These are phyloP conservation scores for Anthostomella pinea DNA, from an alignment of 2,329 filamentous ascomycete species.

Conservation along the genomic window DNA sequence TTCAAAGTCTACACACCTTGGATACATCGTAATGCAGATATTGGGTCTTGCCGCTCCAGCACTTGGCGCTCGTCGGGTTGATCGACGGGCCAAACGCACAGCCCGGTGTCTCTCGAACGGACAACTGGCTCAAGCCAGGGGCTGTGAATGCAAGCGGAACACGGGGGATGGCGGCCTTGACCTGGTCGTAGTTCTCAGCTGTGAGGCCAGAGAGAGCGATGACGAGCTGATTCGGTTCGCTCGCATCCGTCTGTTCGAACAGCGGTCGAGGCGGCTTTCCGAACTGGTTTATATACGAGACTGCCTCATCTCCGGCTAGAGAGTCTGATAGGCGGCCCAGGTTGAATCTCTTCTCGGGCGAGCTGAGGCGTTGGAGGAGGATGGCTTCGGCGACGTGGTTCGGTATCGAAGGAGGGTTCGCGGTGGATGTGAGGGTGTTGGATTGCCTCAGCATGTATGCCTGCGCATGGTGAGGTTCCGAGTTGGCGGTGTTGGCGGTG, in stretches of 20 bases:
- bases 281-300: slow-evolving; percentile 59
- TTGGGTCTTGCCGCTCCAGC: slow-evolving; percentile 29
- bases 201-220: slow-evolving; percentile 58
- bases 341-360: slow-evolving; percentile 45
- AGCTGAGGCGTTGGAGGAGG: slow-evolving; percentile 54
- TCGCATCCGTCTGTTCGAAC: slow-evolving; percentile 30
- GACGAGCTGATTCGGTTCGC: slow-evolving; percentile 52
- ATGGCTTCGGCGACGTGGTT: slow-evolving; percentile 56
- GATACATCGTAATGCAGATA: slow-evolving; percentile 31
- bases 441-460: slow-evolving; percentile 51
- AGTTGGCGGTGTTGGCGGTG: slow-evolving; percentile 29
- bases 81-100: slow-evolving; percentile 30
- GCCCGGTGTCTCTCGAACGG: slow-evolving; percentile 41
- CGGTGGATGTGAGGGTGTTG: slow-evolving; percentile 27
- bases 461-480: slow-evolving; percentile 38
- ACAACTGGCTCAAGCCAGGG: slow-evolving; percentile 41
- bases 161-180: slow-evolving; percentile 41
- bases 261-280: slow-evolving; percentile 56
- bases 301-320: slow-evolving; percentile 44
- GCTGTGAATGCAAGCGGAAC: slow-evolving; percentile 47
- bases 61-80: slow-evolving; percentile 22
- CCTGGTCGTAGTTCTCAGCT: slow-evolving; percentile 37
- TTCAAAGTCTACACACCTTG: slow-evolving; percentile 21
- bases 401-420: slow-evolving; percentile 43
- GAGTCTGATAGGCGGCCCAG: slow-evolving; percentile 44